Percentiles rank a stretch among this genome's conserved stretches.
Evolutionary conservation across 179 eudicot genomes (phyloP).

Genomic region (Spergularia azorica): DNA sequence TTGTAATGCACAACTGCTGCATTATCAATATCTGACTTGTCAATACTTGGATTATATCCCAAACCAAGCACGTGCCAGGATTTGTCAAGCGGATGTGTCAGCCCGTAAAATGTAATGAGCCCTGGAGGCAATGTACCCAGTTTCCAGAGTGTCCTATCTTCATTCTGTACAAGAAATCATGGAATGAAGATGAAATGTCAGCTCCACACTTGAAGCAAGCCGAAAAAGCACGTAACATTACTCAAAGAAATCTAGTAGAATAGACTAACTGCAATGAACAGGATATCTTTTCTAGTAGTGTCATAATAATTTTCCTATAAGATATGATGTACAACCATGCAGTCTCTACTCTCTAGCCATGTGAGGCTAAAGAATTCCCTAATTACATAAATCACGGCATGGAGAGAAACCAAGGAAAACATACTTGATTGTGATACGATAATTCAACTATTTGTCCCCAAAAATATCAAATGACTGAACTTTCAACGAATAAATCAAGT

Average conservation of each 20-base stretch:
- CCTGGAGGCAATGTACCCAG: slow-evolving; percentile 94
- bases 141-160: slow-evolving; percentile 83
- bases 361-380: background rate
- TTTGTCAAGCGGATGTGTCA: slow-evolving; percentile 71
- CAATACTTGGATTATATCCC: slow-evolving; percentile 75
- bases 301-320: no score
- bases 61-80: slow-evolving; percentile 93
- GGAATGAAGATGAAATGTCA: background rate
- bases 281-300: background rate
- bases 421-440: background rate
- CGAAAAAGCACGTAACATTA: background rate
- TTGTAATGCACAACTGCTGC: slow-evolving; percentile 88
- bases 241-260: background rate
- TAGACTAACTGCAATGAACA: background rate
- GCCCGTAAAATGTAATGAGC: slow-evolving; percentile 72
- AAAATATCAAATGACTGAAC: background rate
- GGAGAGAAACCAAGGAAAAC: background rate
- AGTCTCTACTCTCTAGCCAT: background rate
- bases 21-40: slow-evolving; percentile 57
- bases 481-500: background rate
- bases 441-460: background rate
- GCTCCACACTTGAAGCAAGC: slow-evolving; percentile 11
- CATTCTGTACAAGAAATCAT: slow-evolving; percentile 48
- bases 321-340: background rate
- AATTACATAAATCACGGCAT: no score